phyloP scores from a whole-genome alignment of 2,329 filamentous ascomycete genomes.

The Didymella glomerata region DNA sequence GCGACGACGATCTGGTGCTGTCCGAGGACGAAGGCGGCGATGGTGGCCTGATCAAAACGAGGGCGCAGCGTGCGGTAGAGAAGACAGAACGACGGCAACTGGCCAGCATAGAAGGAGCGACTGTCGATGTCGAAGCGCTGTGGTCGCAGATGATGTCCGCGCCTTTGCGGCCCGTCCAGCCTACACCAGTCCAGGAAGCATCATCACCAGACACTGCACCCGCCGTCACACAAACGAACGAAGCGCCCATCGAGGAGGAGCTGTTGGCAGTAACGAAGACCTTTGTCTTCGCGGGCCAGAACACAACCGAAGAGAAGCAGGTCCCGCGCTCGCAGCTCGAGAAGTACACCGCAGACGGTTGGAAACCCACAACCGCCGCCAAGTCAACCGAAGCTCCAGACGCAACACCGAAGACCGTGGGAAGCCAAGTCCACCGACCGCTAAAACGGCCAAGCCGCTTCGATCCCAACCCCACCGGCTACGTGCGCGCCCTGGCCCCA shows the following conservation, averaged over 20 bases:
- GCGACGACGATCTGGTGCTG: slow-evolving; percentile 24
- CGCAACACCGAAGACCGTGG: neutral
- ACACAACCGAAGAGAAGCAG: slow-evolving; percentile 75
- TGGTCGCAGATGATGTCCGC: slow-evolving; percentile 72
- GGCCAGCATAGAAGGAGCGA: slow-evolving; percentile 66
- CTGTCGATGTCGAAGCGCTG: slow-evolving; percentile 74
- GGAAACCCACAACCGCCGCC: slow-evolving; percentile 33
- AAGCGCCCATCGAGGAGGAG: slow-evolving; percentile 44
- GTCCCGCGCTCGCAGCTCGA: slow-evolving; percentile 58
- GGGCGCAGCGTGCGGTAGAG: slow-evolving; percentile 73
- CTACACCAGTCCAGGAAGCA: slow-evolving; percentile 13
- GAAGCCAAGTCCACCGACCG: slow-evolving; percentile 31
- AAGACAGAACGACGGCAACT: slow-evolving; percentile 65
- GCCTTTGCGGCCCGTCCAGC: slow-evolving; percentile 43
- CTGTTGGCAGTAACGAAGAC: slow-evolving; percentile 71
- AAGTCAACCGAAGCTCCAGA: slow-evolving; percentile 9
- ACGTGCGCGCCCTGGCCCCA: slow-evolving; percentile 56
- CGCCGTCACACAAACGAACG: slow-evolving; percentile 15
- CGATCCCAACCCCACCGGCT: slow-evolving; percentile 59
- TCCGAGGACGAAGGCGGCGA: slow-evolving; percentile 58
- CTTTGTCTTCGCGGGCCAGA: slow-evolving; percentile 78
- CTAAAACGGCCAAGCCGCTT: slow-evolving; percentile 58
- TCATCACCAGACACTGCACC: slow-evolving; percentile 12
- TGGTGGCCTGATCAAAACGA: slow-evolving; percentile 74
- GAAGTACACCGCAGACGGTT: slow-evolving; percentile 42